These are phyloP conservation scores for Castanospermum australe DNA, from an alignment of 306 rosid species.

Conservation along the genomic window DNA sequence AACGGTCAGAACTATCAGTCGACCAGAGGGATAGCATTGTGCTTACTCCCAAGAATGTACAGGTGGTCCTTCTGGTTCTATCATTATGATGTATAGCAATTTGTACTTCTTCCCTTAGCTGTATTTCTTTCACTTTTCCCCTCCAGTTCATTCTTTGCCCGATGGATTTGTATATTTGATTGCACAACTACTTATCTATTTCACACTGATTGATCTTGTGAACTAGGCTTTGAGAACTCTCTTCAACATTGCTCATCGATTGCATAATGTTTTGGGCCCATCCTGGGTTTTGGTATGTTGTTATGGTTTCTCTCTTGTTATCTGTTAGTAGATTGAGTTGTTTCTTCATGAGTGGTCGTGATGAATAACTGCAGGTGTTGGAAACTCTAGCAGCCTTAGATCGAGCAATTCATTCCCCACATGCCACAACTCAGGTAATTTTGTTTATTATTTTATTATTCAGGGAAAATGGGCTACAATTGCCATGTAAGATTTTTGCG, in stretches of 20 bases:
- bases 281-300: constrained; percentile 96
- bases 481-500: constrained; percentile 5
- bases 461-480: constrained; percentile 11
- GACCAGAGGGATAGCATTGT: constrained; percentile 81
- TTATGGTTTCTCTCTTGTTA: constrained; percentile 13
- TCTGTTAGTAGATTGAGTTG: not conserved
- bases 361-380: constrained; percentile 63
- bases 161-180: constrained; percentile 21
- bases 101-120: not conserved
- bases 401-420: constrained; percentile 95
- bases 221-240: constrained; percentile 95
- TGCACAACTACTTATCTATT: constrained; percentile 5
- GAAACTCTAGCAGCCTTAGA: constrained; percentile 97
- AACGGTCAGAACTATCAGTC: constrained; percentile 65
- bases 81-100: constrained; percentile 16
- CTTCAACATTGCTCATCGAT: constrained; percentile 94
- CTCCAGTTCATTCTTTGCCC: constrained; percentile 1
- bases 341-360: constrained; percentile 19
- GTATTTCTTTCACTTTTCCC: not conserved
- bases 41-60: constrained; percentile 97
- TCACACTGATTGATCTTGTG: constrained; percentile 26
- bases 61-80: constrained; percentile 52
- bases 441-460: not conserved
- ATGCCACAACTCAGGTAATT: constrained; percentile 92
- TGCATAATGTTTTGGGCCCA: constrained; percentile 94